A percentile compares a stretch with the other conserved stretches of the same genome.
Evolutionary conservation across 768 basidiomycete genomes (phyloP).

Genomic region (Trametopsis cervina): DNA sequence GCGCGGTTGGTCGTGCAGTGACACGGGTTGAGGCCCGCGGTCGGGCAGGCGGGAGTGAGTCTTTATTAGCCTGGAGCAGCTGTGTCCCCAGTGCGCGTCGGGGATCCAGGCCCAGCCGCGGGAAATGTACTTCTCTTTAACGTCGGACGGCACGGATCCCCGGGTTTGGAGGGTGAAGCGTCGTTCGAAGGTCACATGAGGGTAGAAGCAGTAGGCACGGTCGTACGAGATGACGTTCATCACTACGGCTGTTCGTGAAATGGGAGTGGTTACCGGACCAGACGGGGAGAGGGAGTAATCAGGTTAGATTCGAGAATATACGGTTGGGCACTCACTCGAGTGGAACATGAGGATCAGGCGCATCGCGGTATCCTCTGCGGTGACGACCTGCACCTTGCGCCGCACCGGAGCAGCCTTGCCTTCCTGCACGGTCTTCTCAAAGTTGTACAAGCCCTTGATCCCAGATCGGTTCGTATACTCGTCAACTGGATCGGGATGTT

Average conservation of each 20-base stretch:
- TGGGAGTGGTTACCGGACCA: not conserved
- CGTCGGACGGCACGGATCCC: slow-evolving; percentile 8
- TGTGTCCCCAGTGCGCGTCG: too few relatives aligned
- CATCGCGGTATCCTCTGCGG: slow-evolving; percentile 25
- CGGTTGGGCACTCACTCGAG: slow-evolving; percentile 38
- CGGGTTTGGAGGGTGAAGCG: slow-evolving; percentile 25
- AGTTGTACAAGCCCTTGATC: slow-evolving; percentile 28
- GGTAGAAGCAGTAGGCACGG: slow-evolving; percentile 35
- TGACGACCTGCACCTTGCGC: slow-evolving; percentile 36
- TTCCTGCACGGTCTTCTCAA: slow-evolving; percentile 16
- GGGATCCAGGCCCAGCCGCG: slow-evolving; percentile 32
- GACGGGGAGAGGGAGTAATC: not conserved
- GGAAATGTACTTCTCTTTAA: slow-evolving; percentile 26
- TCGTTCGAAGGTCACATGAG: slow-evolving; percentile 32
- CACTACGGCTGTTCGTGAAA: slow-evolving; percentile 27
- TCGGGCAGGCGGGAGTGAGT: not conserved
- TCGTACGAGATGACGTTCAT: slow-evolving; percentile 39
- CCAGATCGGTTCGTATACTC: slow-evolving; percentile 20
- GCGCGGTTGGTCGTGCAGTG: too few relatives aligned
- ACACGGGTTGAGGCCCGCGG: not conserved
- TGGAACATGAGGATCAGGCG: slow-evolving; percentile 39
- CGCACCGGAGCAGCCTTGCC: not conserved
- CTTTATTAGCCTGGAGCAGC: too few relatives aligned
- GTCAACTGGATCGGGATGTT: not conserved
- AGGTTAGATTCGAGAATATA: too few relatives aligned